Base-by-base conservation (phyloP, 495 filamentous ascomycete genomes). In the Penicillium soppii region DNA sequence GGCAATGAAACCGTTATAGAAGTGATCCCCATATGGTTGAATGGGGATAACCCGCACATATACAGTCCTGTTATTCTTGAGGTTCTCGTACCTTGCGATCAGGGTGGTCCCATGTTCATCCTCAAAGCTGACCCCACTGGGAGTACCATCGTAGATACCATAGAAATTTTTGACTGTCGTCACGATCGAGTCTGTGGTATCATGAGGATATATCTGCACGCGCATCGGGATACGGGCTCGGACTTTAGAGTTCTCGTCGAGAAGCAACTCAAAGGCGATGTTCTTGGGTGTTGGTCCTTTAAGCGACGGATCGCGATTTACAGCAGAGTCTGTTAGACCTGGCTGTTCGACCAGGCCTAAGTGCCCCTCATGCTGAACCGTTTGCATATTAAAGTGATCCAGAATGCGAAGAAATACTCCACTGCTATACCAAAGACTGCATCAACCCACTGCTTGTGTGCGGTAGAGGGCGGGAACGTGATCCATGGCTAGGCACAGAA, bases 131-230 rank as follows among this genome's bases (percentile, higher is more conserved):
- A 97, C 82, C 50, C 90, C 88, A 65, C 82, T 82, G 54, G 83
- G 79, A 56, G 82, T 80, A 52, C 82, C 79, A 51, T 89, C 84
- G 59, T 95, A 94, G 57, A 97, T 81, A 32, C 91, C 94, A 66
- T 94, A 96, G 75, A 97, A 96, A 73, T 96, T 96, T 75, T 95
- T 97, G 47, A 97, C 91, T 4, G 94, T 97, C 3, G 89, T 89
- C 47, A 96, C 87, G 68, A 98, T 97, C 20, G 90, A 95, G 53
- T 96, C 91, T 5, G 94, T 98, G 38, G 87, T 87, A 74, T 98
- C 94, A 71, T 96, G 90, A 17, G 89, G 88, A 56, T 82, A 91
- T 39, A 98, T 97, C 42, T 89, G 85, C 26, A 98, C 91, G 59
- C 90, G 82, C 81, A 97, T 87, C 10, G 94, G 92, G 45, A 95